phyloP scores from a whole-genome alignment of 257 asterid genomes.

The Nicotiana undulata region DNA sequence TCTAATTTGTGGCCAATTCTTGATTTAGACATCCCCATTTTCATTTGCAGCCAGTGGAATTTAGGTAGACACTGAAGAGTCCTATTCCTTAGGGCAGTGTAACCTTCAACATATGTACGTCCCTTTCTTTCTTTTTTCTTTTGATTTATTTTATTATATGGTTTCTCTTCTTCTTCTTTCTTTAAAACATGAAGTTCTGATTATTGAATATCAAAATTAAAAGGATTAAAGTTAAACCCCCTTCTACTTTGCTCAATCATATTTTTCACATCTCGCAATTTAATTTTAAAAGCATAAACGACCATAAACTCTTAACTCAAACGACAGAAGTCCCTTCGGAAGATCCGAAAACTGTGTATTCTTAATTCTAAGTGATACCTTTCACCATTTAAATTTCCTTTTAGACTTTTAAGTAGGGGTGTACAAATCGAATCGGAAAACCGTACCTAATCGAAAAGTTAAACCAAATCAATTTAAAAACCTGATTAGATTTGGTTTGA shows the following conservation, averaged over 20 bases:
- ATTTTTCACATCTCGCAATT: too few species aligned
- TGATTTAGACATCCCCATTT: background rate
- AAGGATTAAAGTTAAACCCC: background rate
- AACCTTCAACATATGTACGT: slow-evolving; percentile 8
- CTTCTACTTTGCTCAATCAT: background rate
- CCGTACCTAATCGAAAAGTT: too few species aligned
- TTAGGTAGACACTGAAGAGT: background rate
- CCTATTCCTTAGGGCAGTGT: slow-evolving; percentile 34
- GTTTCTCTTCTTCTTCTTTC: background rate
- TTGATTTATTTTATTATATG: background rate
- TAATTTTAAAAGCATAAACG: background rate
- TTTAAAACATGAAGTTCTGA: background rate
- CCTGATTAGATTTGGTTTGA: too few species aligned
- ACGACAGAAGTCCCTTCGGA: background rate
- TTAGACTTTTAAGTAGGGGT: background rate
- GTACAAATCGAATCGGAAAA: too few species aligned
- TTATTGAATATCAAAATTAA: background rate
- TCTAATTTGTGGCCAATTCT: background rate
- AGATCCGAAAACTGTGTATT: background rate
- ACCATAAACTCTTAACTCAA: background rate
- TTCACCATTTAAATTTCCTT: background rate
- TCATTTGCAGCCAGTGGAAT: background rate
- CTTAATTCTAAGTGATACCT: background rate
- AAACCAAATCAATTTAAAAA: too few species aligned
- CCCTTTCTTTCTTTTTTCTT: background rate